phyloP scores from a whole-genome alignment of 192 early-diverging fungal genomes.

The Anaeromyces robustus region DNA sequence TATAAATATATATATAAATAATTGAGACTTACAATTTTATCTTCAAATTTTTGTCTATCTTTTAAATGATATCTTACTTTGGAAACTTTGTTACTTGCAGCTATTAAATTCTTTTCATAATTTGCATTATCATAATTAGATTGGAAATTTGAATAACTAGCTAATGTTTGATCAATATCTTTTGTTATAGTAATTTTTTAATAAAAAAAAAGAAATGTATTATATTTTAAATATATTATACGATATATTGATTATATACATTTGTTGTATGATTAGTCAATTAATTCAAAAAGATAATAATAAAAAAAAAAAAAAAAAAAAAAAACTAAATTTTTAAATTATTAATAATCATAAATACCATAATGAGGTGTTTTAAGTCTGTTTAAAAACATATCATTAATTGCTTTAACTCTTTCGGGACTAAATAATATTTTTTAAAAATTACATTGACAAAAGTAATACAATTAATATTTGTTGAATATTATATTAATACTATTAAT shows the following conservation, averaged over 20 bases:
- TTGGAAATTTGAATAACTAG: conserved; percentile 44
- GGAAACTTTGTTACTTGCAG: conserved; percentile 20
- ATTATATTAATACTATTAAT: no score
- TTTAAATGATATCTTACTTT: conserved; percentile 18
- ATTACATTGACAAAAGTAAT: not conserved
- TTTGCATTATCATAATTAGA: conserved; percentile 22
- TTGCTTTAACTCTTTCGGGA: not conserved
- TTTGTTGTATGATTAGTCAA: no score
- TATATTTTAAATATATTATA: no score
- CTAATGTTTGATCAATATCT: conserved; percentile 44
- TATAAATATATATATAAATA: not conserved
- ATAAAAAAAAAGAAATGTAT: no score
- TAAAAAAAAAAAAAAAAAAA: conserved; percentile 5
- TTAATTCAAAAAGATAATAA: no score
- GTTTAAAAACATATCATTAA: not conserved
- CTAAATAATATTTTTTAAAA: not conserved
- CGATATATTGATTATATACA: no score
- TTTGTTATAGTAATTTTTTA: not conserved
- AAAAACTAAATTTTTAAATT: conserved; percentile 4
- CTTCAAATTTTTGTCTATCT: conserved; percentile 31
- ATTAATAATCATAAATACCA: conserved; percentile 21
- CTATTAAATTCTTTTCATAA: conserved; percentile 38
- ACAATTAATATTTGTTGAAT: no score
- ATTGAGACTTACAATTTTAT: conserved; percentile 21
- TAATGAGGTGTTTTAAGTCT: not conserved